Percentiles rank a stretch among this genome's conserved stretches.
Evolutionary conservation across 192 early-diverging fungal genomes (phyloP).

Genomic region (Coemansia sp.): DNA sequence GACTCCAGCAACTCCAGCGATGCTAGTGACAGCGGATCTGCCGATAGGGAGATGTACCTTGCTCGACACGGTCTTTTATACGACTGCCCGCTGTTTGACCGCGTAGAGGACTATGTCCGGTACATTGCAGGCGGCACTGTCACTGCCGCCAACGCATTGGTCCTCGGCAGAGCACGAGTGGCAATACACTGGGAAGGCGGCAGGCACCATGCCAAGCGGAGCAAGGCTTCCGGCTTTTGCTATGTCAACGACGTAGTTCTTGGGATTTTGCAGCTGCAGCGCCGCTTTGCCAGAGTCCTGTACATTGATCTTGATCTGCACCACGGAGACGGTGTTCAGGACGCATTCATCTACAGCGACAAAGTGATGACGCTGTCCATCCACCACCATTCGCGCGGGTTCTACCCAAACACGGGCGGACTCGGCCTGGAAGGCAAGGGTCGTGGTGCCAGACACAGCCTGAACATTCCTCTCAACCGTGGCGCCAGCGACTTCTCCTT

Average conservation of each 20-base stretch:
- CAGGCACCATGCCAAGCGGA: conserved; percentile 87
- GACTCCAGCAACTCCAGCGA: background rate
- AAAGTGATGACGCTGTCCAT: conserved; percentile 95
- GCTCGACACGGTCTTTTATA: conserved; percentile 39
- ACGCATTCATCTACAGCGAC: conserved; percentile 90
- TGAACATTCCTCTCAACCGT: conserved; percentile 89
- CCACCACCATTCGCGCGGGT: conserved; percentile 92
- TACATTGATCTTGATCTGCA: conserved; percentile 98
- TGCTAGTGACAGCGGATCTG: background rate
- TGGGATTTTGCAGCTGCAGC: conserved; percentile 80
- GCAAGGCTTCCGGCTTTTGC: conserved; percentile 93
- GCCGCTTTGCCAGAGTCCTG: conserved; percentile 77
- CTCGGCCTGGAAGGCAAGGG: conserved; percentile 76
- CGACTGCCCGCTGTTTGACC: conserved; percentile 45
- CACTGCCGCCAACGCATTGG: conserved; percentile 28
- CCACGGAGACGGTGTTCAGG: conserved; percentile 98
- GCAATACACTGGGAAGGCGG: conserved; percentile 98
- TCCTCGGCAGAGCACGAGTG: conserved; percentile 12
- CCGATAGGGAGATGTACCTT: background rate
- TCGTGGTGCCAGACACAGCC: conserved; percentile 75
- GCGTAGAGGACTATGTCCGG: conserved; percentile 30
- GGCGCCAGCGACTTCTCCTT: conserved; percentile 87
- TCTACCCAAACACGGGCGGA: conserved; percentile 89
- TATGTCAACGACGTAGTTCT: conserved; percentile 98
- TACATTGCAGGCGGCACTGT: conserved; percentile 49